Evolutionary conservation across 2,329 filamentous ascomycete species (phyloP), one percentile per base, ranked within the genome.

Genomic region (Fusarium xyrophilum): DNA sequence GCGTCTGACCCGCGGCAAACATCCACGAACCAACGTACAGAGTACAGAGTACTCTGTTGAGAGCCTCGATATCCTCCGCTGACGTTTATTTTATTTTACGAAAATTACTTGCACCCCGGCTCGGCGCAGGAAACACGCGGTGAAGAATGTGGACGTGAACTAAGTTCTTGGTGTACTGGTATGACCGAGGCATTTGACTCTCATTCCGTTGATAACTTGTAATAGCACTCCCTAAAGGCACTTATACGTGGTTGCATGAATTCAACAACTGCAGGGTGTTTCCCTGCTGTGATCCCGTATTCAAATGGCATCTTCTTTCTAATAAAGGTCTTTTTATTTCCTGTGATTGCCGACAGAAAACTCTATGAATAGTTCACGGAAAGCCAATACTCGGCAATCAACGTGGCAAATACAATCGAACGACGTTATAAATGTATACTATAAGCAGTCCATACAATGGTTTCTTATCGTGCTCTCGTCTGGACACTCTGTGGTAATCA

Each of bases 321-420:
- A 40, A 59, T 67, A 44, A 59, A 54, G 56, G 66, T 63, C 62
- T n/a, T 53, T n/a, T 39, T 10, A 27, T 25, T 40, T 13, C 23
- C 21, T 39, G 36, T 39, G 38, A 57, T 46, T 50, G 28, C 44
- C 39, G 36, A 28, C 15, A 57, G 33, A n/a, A 68, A 58, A 53
- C 46, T 57, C 32, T 66, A 56, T 55, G n/a, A n/a, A n/a, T n/a
- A 43, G 8, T 23, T 19, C n/a, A 28, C 48, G 23, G 40, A 43
- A 46, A 36, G 36, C 35, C 43, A 59, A 58, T 43, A 47, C 25
- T 30, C 21, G 27, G 32, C 21, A 35, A 36, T 38, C 32, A 36
- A 42, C 17, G 35, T 35, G 38, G 27, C 32, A 23, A 27, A 40
- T 32, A 25, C 19, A 43, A 21, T 32, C 25, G 25, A 38, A 48